Evolutionary conservation across 495 filamentous ascomycete genomes (phyloP), one percentile per base, ranked within the genome.

Genomic region (Hypoxylon perforatum): DNA sequence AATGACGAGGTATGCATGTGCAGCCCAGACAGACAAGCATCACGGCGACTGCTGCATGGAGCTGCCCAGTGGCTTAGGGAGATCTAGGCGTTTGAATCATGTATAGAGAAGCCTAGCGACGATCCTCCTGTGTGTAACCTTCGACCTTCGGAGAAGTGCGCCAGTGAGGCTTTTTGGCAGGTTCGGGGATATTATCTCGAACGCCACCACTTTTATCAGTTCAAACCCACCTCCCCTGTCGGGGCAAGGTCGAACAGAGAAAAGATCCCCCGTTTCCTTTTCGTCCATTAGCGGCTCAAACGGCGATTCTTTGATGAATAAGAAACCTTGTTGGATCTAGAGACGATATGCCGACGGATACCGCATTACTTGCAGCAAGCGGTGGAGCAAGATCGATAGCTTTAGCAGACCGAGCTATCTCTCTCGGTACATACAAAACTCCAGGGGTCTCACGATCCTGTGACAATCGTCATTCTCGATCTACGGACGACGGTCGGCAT

Each of bases 301-400:
- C 19, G 17, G 38, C 22, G 21, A n/a, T 59, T 45, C 17, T 28
- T 28, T 33, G 30, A 33, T 33, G 30, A 33, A 33, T 33, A 33
- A 33, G 33, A 42, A 56, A 47, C 39, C 35, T 53, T 57, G 47
- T 15, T 33, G 30, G 30, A 33, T 21, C 9, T 22, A 15, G 39
- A 38, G 22, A 64, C 18, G 8, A 61, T 58, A 45, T 67, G 64
- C 64, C 64, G 64, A 62, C 47, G 22, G 36, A 62, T 62, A 54
- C 52, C 58, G 58, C n/a, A 58, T 67, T 57, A 28, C 52, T 35
- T 45, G 61, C 59, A 57, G 44, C 12, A 21, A 23, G 18, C 51
- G 9, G 23, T 54, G 35, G 42, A 22, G 17, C 42, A 28, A n/a
- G 46, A 33, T 28, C 46, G 46, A 49, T 17, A 25, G 9, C n/a